Evolutionary conservation across 441 rosid genomes (phyloP).

Genomic region (Dalechampia spathulata): DNA sequence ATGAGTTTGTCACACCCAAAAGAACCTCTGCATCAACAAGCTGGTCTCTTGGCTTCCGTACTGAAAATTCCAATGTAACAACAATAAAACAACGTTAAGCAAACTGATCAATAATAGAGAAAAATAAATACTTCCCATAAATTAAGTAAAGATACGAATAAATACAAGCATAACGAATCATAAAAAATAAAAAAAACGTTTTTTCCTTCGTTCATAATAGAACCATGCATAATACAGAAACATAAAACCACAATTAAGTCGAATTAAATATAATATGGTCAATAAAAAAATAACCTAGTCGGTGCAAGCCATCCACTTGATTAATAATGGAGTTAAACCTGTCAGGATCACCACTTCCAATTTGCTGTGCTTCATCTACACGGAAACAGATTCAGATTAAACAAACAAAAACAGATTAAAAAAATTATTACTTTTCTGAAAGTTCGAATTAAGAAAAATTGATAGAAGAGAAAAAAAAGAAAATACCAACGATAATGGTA

Average conservation of each 20-base stretch:
- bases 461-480: neutral
- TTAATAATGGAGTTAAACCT: conserved; percentile 24
- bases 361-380: conserved; percentile 31
- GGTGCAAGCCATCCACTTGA: conserved; percentile 32
- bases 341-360: conserved; percentile 25
- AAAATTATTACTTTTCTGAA: neutral
- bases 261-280: neutral
- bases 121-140: neutral
- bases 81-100: neutral
- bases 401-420: neutral
- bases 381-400: neutral
- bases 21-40: conserved; percentile 78
- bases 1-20: conserved; percentile 38
- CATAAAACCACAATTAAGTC: neutral
- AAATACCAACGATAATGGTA: conserved; percentile 26
- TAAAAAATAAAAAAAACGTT: too few relatives aligned
- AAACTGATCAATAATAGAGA: too few relatives aligned
- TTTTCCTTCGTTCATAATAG: too few relatives aligned
- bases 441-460: too few relatives aligned
- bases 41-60: conserved; percentile 67
- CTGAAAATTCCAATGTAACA: conserved; percentile 24
- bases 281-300: conserved; percentile 16
- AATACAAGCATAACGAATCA: too few relatives aligned
- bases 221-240: too few relatives aligned
- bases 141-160: neutral